These are phyloP conservation scores for Massospora cicadina DNA, from an alignment of 371 early-diverging fungal genomes.

Conservation along the genomic window DNA sequence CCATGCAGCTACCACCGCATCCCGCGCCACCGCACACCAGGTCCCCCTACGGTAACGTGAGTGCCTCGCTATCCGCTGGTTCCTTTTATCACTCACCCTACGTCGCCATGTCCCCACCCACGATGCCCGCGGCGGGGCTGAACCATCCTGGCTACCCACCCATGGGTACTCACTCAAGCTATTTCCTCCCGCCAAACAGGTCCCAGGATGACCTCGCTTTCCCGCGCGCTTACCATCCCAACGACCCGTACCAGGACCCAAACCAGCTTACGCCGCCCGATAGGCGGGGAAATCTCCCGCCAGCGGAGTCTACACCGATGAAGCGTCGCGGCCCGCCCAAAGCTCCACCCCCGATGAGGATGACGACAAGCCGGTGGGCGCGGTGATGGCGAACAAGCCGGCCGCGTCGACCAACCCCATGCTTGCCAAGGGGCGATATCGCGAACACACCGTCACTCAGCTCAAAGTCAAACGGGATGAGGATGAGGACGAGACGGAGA, in stretches of 20 bases:
- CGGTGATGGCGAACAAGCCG: not conserved
- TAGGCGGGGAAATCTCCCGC: not conserved
- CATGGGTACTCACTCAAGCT: not conserved
- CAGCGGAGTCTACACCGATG: not conserved
- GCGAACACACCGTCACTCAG: conserved; percentile 9
- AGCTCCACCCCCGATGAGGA: not conserved
- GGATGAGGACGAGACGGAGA: conserved; percentile 6
- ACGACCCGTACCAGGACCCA: not conserved
- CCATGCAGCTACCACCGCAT: not conserved
- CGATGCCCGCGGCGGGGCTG: not conserved
- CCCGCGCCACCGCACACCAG: not conserved
- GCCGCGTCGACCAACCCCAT: not conserved
- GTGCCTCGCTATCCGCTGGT: conserved; percentile 4
- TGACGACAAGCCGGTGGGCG: conserved; percentile 8
- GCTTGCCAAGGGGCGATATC: conserved; percentile 8
- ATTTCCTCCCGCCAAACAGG: not conserved
- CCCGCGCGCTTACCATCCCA: not conserved
- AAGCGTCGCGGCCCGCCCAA: not conserved
- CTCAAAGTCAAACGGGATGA: not conserved
- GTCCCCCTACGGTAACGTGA: not conserved
- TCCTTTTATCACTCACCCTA: conserved; percentile 5
- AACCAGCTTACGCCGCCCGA: not conserved
- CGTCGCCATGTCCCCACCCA: not conserved
- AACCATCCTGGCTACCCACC: not conserved
- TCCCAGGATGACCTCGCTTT: not conserved